phyloP scores from a whole-genome alignment of 495 filamentous ascomycete species.

The Bacidia gigantensis region DNA sequence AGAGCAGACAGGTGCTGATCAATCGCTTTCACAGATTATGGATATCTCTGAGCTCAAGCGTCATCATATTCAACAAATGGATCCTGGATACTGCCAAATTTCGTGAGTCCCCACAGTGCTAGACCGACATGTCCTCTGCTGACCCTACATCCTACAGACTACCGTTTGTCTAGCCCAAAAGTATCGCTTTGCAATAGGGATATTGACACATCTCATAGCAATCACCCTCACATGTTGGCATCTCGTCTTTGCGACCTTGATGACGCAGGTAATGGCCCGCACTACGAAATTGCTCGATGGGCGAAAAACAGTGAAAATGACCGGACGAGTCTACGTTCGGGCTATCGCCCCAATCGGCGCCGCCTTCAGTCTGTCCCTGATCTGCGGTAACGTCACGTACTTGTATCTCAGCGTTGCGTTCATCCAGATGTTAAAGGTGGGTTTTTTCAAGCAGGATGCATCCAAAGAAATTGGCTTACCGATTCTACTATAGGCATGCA shows the following conservation, averaged over 20 bases:
- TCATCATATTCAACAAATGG: constrained; percentile 99
- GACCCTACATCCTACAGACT: constrained; percentile 11
- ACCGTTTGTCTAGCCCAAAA: constrained; percentile 12
- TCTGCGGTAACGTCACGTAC: constrained; percentile 61
- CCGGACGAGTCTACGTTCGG: constrained; percentile 48
- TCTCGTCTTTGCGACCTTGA: constrained; percentile 55
- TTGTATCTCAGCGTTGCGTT: constrained; percentile 64
- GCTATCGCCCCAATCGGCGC: constrained; percentile 63
- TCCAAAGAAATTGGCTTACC: no score
- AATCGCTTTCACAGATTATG: constrained; percentile 49
- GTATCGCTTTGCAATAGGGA: neutral
- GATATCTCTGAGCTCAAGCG: constrained; percentile 82
- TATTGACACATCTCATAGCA: constrained; percentile 21
- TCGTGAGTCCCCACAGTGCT: constrained; percentile 42
- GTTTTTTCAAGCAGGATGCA: no score
- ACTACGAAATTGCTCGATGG: constrained; percentile 55
- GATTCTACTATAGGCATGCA: constrained; percentile 36
- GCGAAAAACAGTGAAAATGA: constrained; percentile 57
- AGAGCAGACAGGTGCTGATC: neutral
- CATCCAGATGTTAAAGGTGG: constrained; percentile 72
- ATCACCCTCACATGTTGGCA: constrained; percentile 68
- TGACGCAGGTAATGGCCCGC: constrained; percentile 58
- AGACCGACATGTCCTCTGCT: neutral
- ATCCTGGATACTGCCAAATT: constrained; percentile 75
- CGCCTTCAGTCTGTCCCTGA: constrained; percentile 57